A percentile compares a stretch with the other conserved stretches of the same genome.
phyloP scores from a whole-genome alignment of 2,329 filamentous ascomycete genomes.

The Pyrenochaeta sp. region DNA sequence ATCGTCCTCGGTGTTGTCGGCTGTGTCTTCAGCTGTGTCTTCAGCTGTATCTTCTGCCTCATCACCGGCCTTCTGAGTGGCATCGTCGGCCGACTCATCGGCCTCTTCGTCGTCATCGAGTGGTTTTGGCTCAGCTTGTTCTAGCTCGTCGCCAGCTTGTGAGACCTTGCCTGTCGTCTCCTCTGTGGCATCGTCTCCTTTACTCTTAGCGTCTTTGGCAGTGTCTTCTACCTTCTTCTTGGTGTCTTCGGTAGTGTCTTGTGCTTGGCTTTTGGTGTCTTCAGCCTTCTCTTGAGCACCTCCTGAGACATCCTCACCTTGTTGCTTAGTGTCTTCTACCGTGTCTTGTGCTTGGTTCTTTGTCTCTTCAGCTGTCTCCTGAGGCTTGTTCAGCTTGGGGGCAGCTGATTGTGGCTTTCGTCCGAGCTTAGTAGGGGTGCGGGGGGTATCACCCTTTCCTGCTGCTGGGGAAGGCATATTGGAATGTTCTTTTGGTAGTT shows the following conservation, averaged over 20 bases:
- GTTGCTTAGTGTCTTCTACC: conserved; percentile 48
- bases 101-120: conserved; percentile 52
- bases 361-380: conserved; percentile 44
- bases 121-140: conserved; percentile 57
- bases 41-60: conserved; percentile 52
- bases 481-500: conserved; percentile 37
- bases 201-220: conserved; percentile 48
- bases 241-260: conserved; percentile 47
- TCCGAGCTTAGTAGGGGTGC: conserved; percentile 62
- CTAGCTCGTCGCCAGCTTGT: conserved; percentile 55
- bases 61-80: conserved; percentile 56
- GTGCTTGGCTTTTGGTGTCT: conserved; percentile 50
- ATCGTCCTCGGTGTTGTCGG: conserved; percentile 55
- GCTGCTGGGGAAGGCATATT: conserved; percentile 62
- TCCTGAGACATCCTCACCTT: conserved; percentile 21
- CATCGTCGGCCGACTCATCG: conserved; percentile 45
- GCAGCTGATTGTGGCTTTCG: conserved; percentile 53
- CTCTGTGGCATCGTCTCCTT: conserved; percentile 46
- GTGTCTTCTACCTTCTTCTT: conserved; percentile 48
- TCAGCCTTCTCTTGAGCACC: conserved; percentile 35
- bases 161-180: conserved; percentile 58
- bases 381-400: conserved; percentile 54
- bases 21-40: conserved; percentile 48
- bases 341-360: conserved; percentile 47
- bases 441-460: conserved; percentile 58